These are phyloP conservation scores for Blastobotrys americana DNA, from an alignment of 805 yeast species.

Conservation along the genomic window DNA sequence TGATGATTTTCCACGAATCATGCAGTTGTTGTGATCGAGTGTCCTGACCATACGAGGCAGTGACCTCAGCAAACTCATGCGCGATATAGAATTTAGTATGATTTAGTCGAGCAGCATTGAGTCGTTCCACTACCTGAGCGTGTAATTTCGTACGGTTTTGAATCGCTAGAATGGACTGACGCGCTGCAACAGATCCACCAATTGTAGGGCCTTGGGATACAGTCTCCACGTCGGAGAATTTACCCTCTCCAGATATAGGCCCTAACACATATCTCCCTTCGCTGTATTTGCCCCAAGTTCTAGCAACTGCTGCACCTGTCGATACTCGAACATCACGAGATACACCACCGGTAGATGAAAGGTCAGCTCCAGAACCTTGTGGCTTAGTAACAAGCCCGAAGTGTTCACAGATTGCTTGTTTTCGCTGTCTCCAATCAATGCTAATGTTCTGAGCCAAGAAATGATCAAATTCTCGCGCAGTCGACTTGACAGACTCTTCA, in stretches of 20 bases:
- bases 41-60: conserved; percentile 44
- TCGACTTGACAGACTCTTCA: conserved; percentile 65
- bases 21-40: conserved; percentile 61
- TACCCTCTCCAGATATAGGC: conserved; percentile 24
- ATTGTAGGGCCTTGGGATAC: conserved; percentile 1
- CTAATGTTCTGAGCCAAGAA: conserved; percentile 66
- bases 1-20: conserved; percentile 67
- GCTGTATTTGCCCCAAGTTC: conserved; percentile 29
- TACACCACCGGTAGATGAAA: no score
- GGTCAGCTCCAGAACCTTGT: not conserved
- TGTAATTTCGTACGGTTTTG: conserved; percentile 37
- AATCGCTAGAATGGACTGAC: conserved; percentile 7
- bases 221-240: conserved; percentile 27
- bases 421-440: conserved; percentile 77
- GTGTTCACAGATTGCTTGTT: conserved; percentile 63
- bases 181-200: conserved; percentile 22
- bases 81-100: conserved; percentile 50
- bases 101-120: conserved; percentile 62
- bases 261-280: conserved; percentile 33
- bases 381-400: conserved; percentile 45
- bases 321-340: not conserved
- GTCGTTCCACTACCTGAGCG: conserved; percentile 61
- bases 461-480: conserved; percentile 76
- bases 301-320: not conserved
- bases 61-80: conserved; percentile 52